These are phyloP conservation scores for Xylaria acuta DNA, from an alignment of 495 filamentous ascomycete genomes.

Conservation along the genomic window DNA sequence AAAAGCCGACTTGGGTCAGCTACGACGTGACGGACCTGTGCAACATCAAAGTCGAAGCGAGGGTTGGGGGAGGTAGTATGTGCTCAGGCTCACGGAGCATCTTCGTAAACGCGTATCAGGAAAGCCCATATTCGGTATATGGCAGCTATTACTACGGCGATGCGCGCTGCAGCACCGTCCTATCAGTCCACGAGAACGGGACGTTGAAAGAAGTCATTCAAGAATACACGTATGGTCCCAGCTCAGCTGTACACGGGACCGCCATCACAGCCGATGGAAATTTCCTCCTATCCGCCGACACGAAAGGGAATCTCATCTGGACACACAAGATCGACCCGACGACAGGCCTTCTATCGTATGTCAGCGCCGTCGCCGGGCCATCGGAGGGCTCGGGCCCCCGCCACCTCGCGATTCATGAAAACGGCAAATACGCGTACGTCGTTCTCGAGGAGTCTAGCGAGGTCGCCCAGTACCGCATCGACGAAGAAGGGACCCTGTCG, in stretches of 20 bases:
- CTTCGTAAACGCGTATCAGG: conserved; percentile 35
- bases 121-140: conserved; percentile 42
- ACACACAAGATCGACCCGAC: conserved; percentile 37
- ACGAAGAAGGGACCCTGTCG: conserved; percentile 19
- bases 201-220: conserved; percentile 33
- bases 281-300: conserved; percentile 45
- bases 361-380: conserved; percentile 26
- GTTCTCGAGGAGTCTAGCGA: conserved; percentile 40
- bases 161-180: conserved; percentile 41
- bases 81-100: conserved; percentile 39
- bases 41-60: conserved; percentile 67
- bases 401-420: conserved; percentile 39
- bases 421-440: conserved; percentile 40
- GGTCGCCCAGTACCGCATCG: conserved; percentile 29
- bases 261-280: conserved; percentile 31
- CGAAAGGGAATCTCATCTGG: conserved; percentile 44
- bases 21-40: conserved; percentile 60
- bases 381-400: conserved; percentile 34
- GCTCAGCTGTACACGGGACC: conserved; percentile 45
- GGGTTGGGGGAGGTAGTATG: conserved; percentile 68
- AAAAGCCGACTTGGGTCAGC: conserved; percentile 37
- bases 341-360: conserved; percentile 29
- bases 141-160: conserved; percentile 40
- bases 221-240: conserved; percentile 36
- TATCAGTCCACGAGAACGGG: conserved; percentile 41